Evolutionary conservation across 164 flowering plant genomes (phyloP).

Genomic region (Piper longum): DNA sequence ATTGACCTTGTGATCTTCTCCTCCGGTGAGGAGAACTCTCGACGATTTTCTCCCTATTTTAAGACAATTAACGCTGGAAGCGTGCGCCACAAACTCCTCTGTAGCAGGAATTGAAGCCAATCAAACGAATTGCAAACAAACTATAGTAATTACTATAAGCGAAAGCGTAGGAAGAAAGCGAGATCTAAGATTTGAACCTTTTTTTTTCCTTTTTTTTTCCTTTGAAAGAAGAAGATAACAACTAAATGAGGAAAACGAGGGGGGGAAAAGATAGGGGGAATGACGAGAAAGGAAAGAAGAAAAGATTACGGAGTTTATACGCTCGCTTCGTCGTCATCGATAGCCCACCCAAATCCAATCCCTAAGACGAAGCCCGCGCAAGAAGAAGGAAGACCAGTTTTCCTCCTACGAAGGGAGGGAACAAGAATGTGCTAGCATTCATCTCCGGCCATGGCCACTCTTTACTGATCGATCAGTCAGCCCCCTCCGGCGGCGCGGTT

Average conservation of each 20-base stretch:
- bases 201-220: too few relatives aligned
- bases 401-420: too few relatives aligned
- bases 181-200: not conserved
- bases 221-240: not conserved
- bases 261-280: too few relatives aligned
- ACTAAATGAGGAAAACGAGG: not conserved
- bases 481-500: too few relatives aligned
- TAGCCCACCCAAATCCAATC: not conserved
- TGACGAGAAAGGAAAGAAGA: not conserved
- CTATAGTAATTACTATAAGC: not conserved
- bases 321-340: slow-evolving; percentile 65
- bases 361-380: not conserved
- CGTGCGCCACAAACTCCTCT: slow-evolving; percentile 98
- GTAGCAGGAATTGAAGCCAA: slow-evolving; percentile 12
- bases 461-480: too few relatives aligned
- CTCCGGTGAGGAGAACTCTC: slow-evolving; percentile 90
- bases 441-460: too few relatives aligned
- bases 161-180: not conserved
- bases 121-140: slow-evolving; percentile 6
- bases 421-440: too few relatives aligned
- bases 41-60: slow-evolving; percentile 92
- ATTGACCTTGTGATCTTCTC: slow-evolving; percentile 96
- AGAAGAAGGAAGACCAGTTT: too few relatives aligned
- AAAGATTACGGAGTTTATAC: slow-evolving; percentile 77
- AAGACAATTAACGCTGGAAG: slow-evolving; percentile 81